phyloP scores from a whole-genome alignment of 2,329 filamentous ascomycete genomes.

The Fusarium denticulatum region DNA sequence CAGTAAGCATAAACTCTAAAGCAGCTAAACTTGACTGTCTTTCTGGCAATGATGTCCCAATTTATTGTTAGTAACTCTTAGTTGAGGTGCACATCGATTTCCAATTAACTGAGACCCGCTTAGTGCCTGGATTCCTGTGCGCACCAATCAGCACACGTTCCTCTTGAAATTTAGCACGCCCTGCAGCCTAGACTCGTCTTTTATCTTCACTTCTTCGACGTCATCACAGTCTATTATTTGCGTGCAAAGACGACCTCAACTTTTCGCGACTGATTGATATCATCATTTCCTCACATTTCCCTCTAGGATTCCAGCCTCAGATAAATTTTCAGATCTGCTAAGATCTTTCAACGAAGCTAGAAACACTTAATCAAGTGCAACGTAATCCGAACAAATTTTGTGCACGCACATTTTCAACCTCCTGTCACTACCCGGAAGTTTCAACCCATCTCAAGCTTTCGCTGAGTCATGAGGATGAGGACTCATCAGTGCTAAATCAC shows the following conservation, averaged over 20 bases:
- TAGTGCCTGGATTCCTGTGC: conserved; percentile 23
- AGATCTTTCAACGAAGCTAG: not conserved
- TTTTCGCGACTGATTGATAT: not conserved
- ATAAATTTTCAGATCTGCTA: not conserved
- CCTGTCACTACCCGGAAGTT: not conserved
- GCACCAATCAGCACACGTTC: conserved; percentile 25
- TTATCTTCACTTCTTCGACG: conserved; percentile 26
- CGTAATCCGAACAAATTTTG: not conserved
- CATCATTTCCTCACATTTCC: not conserved
- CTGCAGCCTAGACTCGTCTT: conserved; percentile 13
- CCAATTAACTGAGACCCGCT: conserved; percentile 1
- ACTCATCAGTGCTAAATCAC: not conserved
- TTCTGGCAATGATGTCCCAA: not conserved
- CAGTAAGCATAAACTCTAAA: not conserved
- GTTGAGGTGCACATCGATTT: not conserved
- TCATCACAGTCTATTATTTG: conserved; percentile 17
- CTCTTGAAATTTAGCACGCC: not conserved
- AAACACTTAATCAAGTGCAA: not conserved
- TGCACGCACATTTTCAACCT: conserved; percentile 1
- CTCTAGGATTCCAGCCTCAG: not conserved
- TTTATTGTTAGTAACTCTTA: not conserved
- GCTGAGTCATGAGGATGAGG: not conserved
- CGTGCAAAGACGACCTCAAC: not conserved
- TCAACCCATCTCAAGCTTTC: not conserved
- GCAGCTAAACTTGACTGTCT: not conserved